A percentile compares a stretch with the other conserved stretches of the same genome.
phyloP scores from a whole-genome alignment of 169 alveolate species.

The Babesia gibsoni region DNA sequence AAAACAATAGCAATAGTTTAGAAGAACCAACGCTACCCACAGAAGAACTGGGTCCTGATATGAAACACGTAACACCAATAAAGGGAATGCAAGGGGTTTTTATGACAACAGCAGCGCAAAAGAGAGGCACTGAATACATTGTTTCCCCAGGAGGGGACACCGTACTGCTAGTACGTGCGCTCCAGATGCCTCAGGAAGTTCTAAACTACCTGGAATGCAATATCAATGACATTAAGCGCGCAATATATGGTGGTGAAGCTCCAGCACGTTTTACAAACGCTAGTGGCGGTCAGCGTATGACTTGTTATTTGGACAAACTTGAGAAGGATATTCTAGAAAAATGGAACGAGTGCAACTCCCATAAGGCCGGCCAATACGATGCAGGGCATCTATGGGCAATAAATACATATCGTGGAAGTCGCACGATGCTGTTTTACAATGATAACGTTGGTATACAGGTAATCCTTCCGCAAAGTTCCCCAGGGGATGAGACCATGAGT shows the following conservation, averaged over 20 bases:
- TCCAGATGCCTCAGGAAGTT: conserved; percentile 51
- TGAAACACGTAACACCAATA: conserved; percentile 7
- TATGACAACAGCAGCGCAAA: conserved; percentile 35
- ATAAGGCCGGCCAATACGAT: background rate
- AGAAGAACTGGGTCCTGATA: background rate
- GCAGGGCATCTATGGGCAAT: conserved; percentile 64
- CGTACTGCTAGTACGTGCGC: conserved; percentile 39
- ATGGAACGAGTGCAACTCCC: conserved; percentile 4
- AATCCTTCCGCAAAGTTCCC: background rate
- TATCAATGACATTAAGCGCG: conserved; percentile 57
- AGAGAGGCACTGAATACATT: conserved; percentile 42
- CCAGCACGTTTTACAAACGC: conserved; percentile 10
- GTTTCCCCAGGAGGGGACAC: conserved; percentile 24
- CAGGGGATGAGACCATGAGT: background rate
- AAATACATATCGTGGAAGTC: conserved; percentile 47
- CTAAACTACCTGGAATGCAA: conserved; percentile 57
- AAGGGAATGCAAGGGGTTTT: conserved; percentile 28
- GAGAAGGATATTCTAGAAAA: conserved; percentile 32
- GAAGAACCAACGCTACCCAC: conserved; percentile 9
- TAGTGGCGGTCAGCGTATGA: conserved; percentile 10
- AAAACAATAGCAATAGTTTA: conserved; percentile 5
- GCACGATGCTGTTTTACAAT: conserved; percentile 56
- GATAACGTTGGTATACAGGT: conserved; percentile 7
- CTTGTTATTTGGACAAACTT: conserved; percentile 12
- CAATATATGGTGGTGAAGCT: conserved; percentile 51